Conservation (phyloP, 768 basidiomycete genomes). For the Zangia roseola region DNA sequence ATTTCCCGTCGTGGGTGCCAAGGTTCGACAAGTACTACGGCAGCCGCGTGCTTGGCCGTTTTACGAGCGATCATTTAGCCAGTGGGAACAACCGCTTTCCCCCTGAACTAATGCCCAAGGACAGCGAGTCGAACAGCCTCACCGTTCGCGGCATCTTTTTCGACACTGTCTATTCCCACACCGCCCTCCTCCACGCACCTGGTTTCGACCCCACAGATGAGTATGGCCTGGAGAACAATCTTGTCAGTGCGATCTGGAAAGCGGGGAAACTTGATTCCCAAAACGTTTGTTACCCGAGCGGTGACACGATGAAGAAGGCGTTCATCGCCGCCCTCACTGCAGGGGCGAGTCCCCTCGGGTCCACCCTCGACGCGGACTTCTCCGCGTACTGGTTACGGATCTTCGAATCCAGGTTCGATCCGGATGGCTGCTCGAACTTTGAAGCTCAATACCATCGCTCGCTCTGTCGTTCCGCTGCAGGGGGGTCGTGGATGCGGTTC, state of each 20-base stretch:
- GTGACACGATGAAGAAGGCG: not conserved
- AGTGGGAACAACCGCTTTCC: not conserved
- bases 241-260: not conserved
- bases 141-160: conserved; percentile 5
- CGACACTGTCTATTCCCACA: not conserved
- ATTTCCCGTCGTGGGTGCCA: conserved; percentile 9
- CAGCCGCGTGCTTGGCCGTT: conserved; percentile 2
- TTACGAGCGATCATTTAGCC: conserved; percentile 1
- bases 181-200: not conserved
- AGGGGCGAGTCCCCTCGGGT: not conserved
- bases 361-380: not conserved
- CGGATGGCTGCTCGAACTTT: not conserved
- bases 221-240: not conserved
- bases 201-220: not conserved
- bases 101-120: not conserved
- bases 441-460: not conserved
- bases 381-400: not conserved
- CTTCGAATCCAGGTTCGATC: not conserved
- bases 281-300: not conserved
- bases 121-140: not conserved
- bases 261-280: not conserved
- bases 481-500: conserved; percentile 4
- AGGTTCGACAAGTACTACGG: conserved; percentile 5
- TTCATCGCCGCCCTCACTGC: conserved; percentile 2
- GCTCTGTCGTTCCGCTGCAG: not conserved